Evolutionary conservation across 257 asterid genomes (phyloP).

Genomic region (Coffea eugenioides): DNA sequence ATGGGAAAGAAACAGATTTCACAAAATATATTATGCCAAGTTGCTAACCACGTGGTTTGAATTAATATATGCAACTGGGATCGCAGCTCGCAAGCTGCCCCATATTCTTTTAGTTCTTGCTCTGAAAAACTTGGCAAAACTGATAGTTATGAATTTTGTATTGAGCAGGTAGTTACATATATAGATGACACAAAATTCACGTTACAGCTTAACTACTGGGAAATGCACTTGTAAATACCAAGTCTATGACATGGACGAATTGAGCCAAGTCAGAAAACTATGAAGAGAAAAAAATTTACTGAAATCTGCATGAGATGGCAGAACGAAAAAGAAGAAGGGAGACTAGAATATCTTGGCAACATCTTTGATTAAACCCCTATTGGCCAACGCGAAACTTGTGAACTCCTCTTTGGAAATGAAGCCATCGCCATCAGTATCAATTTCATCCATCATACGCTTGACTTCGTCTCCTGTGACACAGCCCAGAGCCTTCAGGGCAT

Average conservation of each 20-base stretch:
- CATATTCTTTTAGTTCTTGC: not conserved
- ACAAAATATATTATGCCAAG: not conserved
- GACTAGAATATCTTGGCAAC: conserved; percentile 73
- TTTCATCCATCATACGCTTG: conserved; percentile 74
- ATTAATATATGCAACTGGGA: conserved; percentile 9
- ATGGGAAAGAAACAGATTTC: conserved; percentile 6
- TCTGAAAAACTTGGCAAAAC: not conserved
- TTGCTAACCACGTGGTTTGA: conserved; percentile 14
- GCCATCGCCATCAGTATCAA: conserved; percentile 83
- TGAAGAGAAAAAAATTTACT: not conserved
- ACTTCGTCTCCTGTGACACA: conserved; percentile 67
- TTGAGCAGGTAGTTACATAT: no score
- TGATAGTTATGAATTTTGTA: not conserved
- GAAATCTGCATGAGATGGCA: not conserved
- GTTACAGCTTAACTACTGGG: not conserved
- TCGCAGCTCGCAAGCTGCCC: not conserved
- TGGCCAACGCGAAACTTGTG: conserved; percentile 61
- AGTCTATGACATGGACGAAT: not conserved
- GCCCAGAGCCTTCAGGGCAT: conserved; percentile 66
- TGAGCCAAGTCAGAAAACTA: not conserved
- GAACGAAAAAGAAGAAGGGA: not conserved
- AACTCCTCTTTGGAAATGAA: conserved; percentile 68
- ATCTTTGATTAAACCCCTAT: conserved; percentile 65
- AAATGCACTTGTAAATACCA: not conserved
- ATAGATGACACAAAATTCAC: not conserved